Evolutionary conservation across 169 alveolate species (phyloP).

Genomic region (Eimeria tenella): DNA sequence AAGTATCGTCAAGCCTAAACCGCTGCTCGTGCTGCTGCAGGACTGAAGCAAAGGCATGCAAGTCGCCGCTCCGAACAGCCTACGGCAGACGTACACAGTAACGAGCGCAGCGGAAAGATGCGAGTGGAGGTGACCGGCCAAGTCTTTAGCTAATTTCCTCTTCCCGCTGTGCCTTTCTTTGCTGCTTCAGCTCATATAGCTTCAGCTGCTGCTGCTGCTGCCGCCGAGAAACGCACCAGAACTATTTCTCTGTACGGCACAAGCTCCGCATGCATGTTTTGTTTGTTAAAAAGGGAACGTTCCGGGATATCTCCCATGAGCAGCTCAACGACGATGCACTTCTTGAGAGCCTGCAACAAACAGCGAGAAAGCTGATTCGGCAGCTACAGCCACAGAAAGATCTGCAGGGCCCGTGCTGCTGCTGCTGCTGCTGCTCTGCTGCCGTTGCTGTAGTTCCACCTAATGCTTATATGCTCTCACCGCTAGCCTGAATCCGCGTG

Average conservation of each 20-base stretch:
- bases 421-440: not conserved
- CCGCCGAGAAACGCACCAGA: slow-evolving; percentile 34
- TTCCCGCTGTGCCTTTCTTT: not conserved
- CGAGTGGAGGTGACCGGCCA: not conserved
- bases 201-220: not conserved
- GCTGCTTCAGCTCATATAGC: not conserved
- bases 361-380: not conserved
- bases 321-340: slow-evolving; percentile 94
- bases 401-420: not conserved
- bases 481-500: slow-evolving; percentile 92
- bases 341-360: slow-evolving; percentile 89
- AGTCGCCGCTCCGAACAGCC: slow-evolving; percentile 96
- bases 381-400: not conserved
- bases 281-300: slow-evolving; percentile 92
- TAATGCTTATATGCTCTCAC: slow-evolving; percentile 55
- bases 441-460: not conserved
- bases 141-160: too few species aligned
- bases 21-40: slow-evolving; percentile 85
- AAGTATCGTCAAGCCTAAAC: slow-evolving; percentile 93
- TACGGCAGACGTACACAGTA: slow-evolving; percentile 45
- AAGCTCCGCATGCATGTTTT: slow-evolving; percentile 89
- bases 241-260: slow-evolving; percentile 94
- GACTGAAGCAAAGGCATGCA: slow-evolving; percentile 90
- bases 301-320: slow-evolving; percentile 98
- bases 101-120: not conserved